Base-by-base conservation (phyloP, 805 yeast genomes). In the Metschnikowia similis region DNA sequence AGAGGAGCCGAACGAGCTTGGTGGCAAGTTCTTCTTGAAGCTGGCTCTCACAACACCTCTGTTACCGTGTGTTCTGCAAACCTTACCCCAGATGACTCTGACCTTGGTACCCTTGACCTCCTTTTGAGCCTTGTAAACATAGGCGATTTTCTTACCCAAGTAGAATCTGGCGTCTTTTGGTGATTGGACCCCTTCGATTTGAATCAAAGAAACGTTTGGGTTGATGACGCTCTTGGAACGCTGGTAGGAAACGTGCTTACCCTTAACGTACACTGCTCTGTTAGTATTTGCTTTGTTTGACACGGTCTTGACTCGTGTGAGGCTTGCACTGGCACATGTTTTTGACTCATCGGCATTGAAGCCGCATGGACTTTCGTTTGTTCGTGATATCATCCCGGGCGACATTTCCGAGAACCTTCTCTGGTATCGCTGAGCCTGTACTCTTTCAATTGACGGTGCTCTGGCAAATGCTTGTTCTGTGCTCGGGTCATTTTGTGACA, bases 71-170 rank as follows among this genome's bases (percentile, higher is more conserved):
- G 97, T 82, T 86, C 98, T 91, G 81, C 95, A 81, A 66, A 94
- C 83, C 83, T 92, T 92, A 79, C 99, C 99, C 99, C 99, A 94
- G 82, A 94, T 90, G 71, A 94, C 97, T 83, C 98, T 89, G 83
- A 92, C 89, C 84, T 94, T 92, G 69, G 98, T 81, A 77, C 98
- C 98, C 86, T 96, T 88, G 74, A 91, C 79, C 82, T 91, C 98
- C 84, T 90, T 94, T 71, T 87, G 79, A 74, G 96, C 96, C 81
- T 96, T 89, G 97, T 94, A 94, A 69, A 94, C 98, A 85, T 89
- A 94, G 69, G 98, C 99, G 65, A 94, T 85, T 78, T 96, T 89
- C 89, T 94, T 94, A 82, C 99, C 99, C 70, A 94, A 84, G 95
- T 94, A 94, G 85, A 94, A 94, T 81, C 89, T 87, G 69, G 99